A percentile compares a stretch with the other conserved stretches of the same genome.
These are phyloP conservation scores for Apiospora malaysiana DNA, from an alignment of 2,329 filamentous ascomycete species.

Conservation along the genomic window DNA sequence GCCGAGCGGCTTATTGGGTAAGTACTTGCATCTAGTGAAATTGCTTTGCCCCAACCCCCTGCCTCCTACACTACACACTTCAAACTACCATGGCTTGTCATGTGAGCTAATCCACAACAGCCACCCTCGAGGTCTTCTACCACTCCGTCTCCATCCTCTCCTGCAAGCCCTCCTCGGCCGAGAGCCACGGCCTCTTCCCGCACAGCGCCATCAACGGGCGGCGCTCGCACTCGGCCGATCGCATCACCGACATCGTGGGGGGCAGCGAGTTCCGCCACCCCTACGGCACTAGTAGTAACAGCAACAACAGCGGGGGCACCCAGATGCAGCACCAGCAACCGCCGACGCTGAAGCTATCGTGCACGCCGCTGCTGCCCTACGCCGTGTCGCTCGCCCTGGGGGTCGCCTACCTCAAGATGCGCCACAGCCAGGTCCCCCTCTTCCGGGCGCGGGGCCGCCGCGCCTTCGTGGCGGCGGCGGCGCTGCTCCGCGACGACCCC, in stretches of 20 bases:
- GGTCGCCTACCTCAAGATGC: conserved; percentile 68
- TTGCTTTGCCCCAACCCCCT: too few relatives aligned
- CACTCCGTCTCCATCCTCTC: conserved; percentile 69
- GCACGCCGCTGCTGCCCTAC: conserved; percentile 66
- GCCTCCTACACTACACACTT: too few relatives aligned
- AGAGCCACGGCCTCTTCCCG: conserved; percentile 47
- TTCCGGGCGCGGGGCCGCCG: conserved; percentile 61
- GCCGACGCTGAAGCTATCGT: conserved; percentile 45
- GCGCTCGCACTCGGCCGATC: conserved; percentile 62
- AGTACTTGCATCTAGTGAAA: conserved; percentile 29
- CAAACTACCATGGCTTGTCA: background rate
- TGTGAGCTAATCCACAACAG: conserved; percentile 43
- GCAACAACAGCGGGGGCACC: background rate
- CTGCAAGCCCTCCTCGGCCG: conserved; percentile 55
- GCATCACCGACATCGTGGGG: conserved; percentile 60
- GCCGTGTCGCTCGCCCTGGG: conserved; percentile 66
- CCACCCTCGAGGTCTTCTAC: conserved; percentile 67
- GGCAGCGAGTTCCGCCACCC: conserved; percentile 46
- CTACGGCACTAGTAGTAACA: background rate
- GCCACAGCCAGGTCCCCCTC: conserved; percentile 63
- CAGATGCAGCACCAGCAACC: background rate
- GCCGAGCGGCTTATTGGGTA: conserved; percentile 56
- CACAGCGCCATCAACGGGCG: conserved; percentile 60
- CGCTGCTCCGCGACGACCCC: conserved; percentile 50
- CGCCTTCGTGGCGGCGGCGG: conserved; percentile 60